phyloP scores from a whole-genome alignment of 140 eudicot species.

The Flaveria floridana region DNA sequence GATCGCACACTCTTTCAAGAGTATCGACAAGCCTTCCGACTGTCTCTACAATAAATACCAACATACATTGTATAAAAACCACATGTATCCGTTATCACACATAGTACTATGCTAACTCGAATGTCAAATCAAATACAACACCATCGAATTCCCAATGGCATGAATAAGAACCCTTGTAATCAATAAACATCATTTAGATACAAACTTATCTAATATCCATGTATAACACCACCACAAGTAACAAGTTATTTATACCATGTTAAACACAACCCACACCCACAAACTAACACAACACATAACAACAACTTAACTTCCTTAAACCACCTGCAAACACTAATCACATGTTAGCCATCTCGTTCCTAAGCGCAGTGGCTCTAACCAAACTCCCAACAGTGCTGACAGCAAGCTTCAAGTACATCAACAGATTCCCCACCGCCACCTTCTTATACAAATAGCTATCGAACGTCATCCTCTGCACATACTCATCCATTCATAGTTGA shows the following conservation, averaged over 20 bases:
- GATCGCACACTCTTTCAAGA: too few relatives aligned
- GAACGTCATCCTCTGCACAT: conserved; percentile 98
- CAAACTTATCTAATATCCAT: neutral
- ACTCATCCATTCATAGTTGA: conserved; percentile 40
- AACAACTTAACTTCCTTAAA: conserved; percentile 5
- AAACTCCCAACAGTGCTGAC: conserved; percentile 85
- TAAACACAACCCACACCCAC: neutral
- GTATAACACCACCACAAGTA: neutral
- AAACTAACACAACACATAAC: neutral
- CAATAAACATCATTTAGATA: too few relatives aligned
- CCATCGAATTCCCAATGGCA: too few relatives aligned
- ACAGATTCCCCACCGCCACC: conserved; percentile 86
- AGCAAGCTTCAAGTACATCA: conserved; percentile 90
- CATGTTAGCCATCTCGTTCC: conserved; percentile 86
- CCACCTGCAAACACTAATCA: neutral
- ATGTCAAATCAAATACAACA: too few relatives aligned
- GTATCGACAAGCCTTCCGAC: too few relatives aligned
- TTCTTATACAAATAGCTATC: conserved; percentile 95
- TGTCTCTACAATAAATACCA: too few relatives aligned
- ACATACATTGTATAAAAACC: too few relatives aligned
- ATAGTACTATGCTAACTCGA: too few relatives aligned
- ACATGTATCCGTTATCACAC: too few relatives aligned
- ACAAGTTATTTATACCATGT: neutral
- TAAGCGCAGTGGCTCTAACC: conserved; percentile 91
- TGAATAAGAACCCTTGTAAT: too few relatives aligned